Percentiles rank a stretch among this genome's conserved stretches.
Evolutionary conservation across 805 yeast species (phyloP).

Genomic region (Wickerhamiella domercqiae): DNA sequence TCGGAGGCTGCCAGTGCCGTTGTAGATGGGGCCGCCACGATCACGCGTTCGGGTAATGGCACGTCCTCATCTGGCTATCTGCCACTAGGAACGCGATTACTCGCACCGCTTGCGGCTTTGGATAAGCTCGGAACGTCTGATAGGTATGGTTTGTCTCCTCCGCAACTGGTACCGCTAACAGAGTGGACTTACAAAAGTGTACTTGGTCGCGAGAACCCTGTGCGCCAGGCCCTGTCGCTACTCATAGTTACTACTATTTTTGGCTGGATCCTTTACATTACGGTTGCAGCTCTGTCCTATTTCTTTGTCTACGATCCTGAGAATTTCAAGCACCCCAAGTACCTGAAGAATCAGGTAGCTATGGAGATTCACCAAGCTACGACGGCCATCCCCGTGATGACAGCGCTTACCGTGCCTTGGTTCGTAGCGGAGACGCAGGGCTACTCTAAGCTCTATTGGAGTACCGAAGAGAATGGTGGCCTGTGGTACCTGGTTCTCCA

Average conservation of each 20-base stretch:
- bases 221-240: constrained; percentile 58
- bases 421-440: constrained; percentile 75
- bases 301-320: constrained; percentile 68
- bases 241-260: constrained; percentile 58
- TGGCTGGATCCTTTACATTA: constrained; percentile 72
- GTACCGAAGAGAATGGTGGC: constrained; percentile 50
- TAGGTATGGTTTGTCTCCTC: constrained; percentile 25
- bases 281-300: constrained; percentile 65
- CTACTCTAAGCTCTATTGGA: constrained; percentile 60
- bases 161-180: constrained; percentile 42
- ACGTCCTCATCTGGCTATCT: no score
- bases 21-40: not conserved
- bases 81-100: not conserved
- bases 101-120: constrained; percentile 2
- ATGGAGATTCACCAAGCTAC: constrained; percentile 69
- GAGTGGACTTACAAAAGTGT: constrained; percentile 49
- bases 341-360: constrained; percentile 80
- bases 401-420: constrained; percentile 76
- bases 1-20: not conserved
- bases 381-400: constrained; percentile 81
- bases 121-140: constrained; percentile 6
- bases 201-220: constrained; percentile 51
- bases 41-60: not conserved
- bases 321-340: constrained; percentile 90
- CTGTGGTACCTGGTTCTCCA: constrained; percentile 48